Conservation (phyloP, 805 yeast genomes). For the Candida cerambycidarum region DNA sequence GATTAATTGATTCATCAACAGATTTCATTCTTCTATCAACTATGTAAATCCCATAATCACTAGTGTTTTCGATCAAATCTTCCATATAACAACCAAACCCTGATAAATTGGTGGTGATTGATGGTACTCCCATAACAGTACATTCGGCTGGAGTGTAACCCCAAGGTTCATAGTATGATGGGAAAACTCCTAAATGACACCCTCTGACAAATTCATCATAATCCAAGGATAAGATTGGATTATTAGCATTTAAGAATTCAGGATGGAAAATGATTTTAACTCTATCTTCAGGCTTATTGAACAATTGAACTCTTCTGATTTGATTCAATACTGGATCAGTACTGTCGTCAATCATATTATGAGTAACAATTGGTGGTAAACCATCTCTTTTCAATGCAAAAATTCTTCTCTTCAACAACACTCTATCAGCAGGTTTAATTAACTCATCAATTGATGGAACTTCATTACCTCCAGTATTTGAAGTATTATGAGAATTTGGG, state of each 20-base stretch:
- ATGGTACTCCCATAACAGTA: constrained; percentile 99
- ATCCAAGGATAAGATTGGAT: constrained; percentile 89
- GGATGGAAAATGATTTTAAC: constrained; percentile 98
- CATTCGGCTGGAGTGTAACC: constrained; percentile 99
- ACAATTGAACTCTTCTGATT: constrained; percentile 85
- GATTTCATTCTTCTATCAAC: constrained; percentile 92
- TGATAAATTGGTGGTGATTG: constrained; percentile 91
- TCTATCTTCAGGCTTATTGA: constrained; percentile 85
- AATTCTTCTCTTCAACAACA: constrained; percentile 85
- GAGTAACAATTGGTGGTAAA: constrained; percentile 94
- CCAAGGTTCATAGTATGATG: constrained; percentile 99
- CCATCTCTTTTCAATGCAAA: constrained; percentile 87
- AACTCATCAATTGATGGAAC: constrained; percentile 80
- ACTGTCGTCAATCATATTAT: constrained; percentile 91
- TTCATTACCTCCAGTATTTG: constrained; percentile 51
- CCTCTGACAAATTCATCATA: constrained; percentile 98
- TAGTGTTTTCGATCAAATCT: constrained; percentile 88
- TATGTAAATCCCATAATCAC: constrained; percentile 95
- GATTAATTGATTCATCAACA: constrained; percentile 91
- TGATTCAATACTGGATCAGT: constrained; percentile 89
- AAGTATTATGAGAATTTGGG: constrained; percentile 45
- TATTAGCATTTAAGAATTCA: constrained; percentile 90
- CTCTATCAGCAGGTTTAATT: constrained; percentile 83
- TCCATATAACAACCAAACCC: constrained; percentile 99
- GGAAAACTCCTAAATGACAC: constrained; percentile 97